Evolutionary conservation across 306 rosid species (phyloP).

Genomic region (Corylus avellana): DNA sequence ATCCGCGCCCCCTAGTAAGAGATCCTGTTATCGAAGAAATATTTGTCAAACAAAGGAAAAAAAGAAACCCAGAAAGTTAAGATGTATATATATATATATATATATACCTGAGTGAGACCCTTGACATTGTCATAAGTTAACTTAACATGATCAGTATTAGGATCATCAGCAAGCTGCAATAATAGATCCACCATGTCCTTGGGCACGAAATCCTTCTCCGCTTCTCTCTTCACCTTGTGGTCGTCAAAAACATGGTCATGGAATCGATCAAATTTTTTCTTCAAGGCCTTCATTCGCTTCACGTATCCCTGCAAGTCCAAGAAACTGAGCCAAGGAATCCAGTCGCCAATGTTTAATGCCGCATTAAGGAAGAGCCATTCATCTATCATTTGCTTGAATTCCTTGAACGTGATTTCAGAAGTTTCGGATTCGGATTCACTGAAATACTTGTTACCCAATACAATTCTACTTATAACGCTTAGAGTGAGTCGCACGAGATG

Average conservation of each 20-base stretch:
- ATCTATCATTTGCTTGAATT: constrained; percentile 43
- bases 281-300: constrained; percentile 44
- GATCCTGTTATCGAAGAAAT: constrained; percentile 22
- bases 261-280: constrained; percentile 34
- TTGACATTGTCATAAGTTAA: no score
- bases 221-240: constrained; percentile 27
- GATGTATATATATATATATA: no score
- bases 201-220: no score
- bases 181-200: no score
- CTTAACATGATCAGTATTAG: no score
- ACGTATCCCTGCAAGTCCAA: constrained; percentile 47
- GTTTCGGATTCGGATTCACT: neutral
- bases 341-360: constrained; percentile 45
- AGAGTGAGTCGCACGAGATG: constrained; percentile 31
- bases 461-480: constrained; percentile 42
- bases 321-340: constrained; percentile 43
- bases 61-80: no score
- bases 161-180: no score
- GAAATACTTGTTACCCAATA: constrained; percentile 45
- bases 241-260: constrained; percentile 34
- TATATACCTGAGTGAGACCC: no score
- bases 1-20: constrained; percentile 40
- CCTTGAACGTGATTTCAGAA: constrained; percentile 24
- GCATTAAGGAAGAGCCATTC: constrained; percentile 44
- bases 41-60: no score